Conservation (phyloP, 495 filamentous ascomycete genomes). For the Podospora pseudoanserina region DNA sequence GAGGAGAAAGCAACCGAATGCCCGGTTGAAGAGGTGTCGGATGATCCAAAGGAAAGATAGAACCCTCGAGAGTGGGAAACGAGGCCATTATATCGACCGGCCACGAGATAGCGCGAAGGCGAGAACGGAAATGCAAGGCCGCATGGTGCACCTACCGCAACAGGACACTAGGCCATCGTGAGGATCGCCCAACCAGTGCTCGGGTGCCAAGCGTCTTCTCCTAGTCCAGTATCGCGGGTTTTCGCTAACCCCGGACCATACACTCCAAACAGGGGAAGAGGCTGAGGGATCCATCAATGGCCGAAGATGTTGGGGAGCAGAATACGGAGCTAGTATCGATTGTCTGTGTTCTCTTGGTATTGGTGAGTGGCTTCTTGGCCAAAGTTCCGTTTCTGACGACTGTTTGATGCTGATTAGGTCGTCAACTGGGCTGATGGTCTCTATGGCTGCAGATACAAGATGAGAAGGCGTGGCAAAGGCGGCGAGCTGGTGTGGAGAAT, state of each 20-base stretch:
- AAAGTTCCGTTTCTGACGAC: not conserved
- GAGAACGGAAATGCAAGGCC: conserved; percentile 14
- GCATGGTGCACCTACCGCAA: conserved; percentile 12
- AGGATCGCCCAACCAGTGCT: conserved; percentile 10
- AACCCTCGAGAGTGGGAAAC: not conserved
- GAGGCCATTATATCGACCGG: conserved; percentile 6
- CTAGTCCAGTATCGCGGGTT: not conserved
- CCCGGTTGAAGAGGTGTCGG: not conserved
- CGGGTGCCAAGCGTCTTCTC: conserved; percentile 14
- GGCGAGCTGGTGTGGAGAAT: conserved; percentile 3
- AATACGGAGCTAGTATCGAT: not conserved
- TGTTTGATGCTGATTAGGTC: conserved; percentile 1
- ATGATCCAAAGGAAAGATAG: not conserved
- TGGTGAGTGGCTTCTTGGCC: conserved; percentile 2
- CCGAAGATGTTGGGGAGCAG: not conserved
- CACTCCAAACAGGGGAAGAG: conserved; percentile 4
- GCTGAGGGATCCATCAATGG: not conserved
- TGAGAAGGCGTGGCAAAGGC: not conserved
- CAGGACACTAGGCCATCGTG: conserved; percentile 11
- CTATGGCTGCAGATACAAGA: not conserved
- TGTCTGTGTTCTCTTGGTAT: conserved; percentile 7
- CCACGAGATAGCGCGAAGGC: not conserved
- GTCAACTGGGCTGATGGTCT: conserved; percentile 1
- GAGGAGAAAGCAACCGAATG: not conserved
- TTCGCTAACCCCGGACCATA: not conserved